These are phyloP conservation scores for Starmerella floricola DNA, from an alignment of 805 yeast species.

Conservation along the genomic window DNA sequence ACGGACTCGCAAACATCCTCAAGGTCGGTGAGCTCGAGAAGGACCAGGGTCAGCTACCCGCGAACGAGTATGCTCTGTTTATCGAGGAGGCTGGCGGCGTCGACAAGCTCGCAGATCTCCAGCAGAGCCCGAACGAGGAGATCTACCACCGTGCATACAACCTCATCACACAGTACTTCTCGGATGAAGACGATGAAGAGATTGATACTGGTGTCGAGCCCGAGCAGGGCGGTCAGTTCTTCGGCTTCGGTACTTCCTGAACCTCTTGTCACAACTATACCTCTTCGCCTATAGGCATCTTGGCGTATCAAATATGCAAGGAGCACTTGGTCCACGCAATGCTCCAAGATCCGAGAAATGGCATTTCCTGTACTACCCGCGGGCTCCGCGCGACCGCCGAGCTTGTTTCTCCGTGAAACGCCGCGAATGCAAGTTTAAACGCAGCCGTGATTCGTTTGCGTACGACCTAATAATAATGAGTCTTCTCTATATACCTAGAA, in stretches of 20 bases:
- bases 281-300: too few relatives aligned
- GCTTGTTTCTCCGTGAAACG: too few relatives aligned
- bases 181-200: slow-evolving; percentile 53
- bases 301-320: too few relatives aligned
- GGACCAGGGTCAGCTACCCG: slow-evolving; percentile 54
- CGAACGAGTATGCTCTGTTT: slow-evolving; percentile 78
- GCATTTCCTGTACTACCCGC: too few relatives aligned
- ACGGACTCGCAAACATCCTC: slow-evolving; percentile 85
- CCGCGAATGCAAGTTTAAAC: too few relatives aligned
- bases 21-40: slow-evolving; percentile 90
- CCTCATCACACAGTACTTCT: slow-evolving; percentile 83
- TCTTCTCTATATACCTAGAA: too few relatives aligned
- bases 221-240: slow-evolving; percentile 68
- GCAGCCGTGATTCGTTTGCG: too few relatives aligned
- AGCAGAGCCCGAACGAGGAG: slow-evolving; percentile 79
- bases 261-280: too few relatives aligned
- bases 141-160: slow-evolving; percentile 82
- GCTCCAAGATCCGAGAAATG: too few relatives aligned
- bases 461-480: too few relatives aligned
- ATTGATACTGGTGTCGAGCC: slow-evolving; percentile 56
- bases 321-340: too few relatives aligned
- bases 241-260: slow-evolving; percentile 55
- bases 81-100: slow-evolving; percentile 98
- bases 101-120: slow-evolving; percentile 90
- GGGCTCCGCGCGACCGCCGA: too few relatives aligned